Base-by-base conservation (phyloP, 805 yeast species). In the Yarrowia sp. region DNA sequence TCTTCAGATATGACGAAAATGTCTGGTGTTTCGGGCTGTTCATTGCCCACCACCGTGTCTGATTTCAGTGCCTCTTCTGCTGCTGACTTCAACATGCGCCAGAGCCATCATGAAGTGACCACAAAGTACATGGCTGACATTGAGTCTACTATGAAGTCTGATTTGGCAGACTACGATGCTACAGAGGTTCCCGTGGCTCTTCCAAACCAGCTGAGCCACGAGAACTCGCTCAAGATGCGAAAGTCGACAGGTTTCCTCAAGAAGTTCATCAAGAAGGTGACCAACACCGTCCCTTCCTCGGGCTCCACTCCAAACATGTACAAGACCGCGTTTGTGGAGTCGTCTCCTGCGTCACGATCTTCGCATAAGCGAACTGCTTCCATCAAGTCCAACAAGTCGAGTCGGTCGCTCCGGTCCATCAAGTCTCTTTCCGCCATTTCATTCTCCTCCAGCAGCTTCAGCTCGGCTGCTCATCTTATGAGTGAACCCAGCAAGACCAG, bases 181-280 rank as follows among this genome's bases (percentile, higher is more conserved):
- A 54, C 61, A 4, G 61, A 54, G 35, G 67, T 64, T 10, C 71
- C 71, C 6, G 70, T 67, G 14, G 62, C 64, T 4, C 67, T 70
- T 4, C 72, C 72, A 10, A 48, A 66, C 64, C 59, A 65, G 67
- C 9, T 56, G 19, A 41, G 46, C 10, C 33, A 67, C 3, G 40
- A 41, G 7, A 64, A 62, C 35, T 66, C 71, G 11, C 67, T 71
- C 59, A 74, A 70, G 49, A 65, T 73, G 40, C 72, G 70, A 41
- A 71, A 68, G 44, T 73, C 77, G 3, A 65, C 72, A 11, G 72
- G 75, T 10, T 72, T 72, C 48, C 59, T 72, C 24, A 70, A 68
- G 24, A 69, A 68, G 62, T 58, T 72, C 36, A 69, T 72, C 63
- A 52, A 63, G 16, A 62, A 48, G 32, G 66, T 43, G 32, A 58